These are phyloP conservation scores for Trypanosoma theileri DNA, from an alignment of 208 protist genomes.

Conservation along the genomic window DNA sequence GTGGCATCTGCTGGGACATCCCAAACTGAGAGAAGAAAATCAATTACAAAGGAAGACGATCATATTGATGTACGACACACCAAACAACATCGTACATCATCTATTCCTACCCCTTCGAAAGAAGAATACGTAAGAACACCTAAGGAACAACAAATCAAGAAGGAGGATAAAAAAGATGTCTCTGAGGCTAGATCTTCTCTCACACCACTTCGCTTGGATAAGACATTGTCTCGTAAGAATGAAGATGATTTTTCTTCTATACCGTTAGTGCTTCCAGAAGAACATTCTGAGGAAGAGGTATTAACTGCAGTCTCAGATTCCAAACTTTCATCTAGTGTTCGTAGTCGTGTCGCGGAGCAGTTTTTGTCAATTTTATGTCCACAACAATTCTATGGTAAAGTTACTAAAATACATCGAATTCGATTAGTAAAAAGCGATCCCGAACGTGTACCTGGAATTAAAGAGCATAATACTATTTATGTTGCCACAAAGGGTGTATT, in stretches of 20 bases:
- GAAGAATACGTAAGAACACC: slow-evolving; percentile 3
- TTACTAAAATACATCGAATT: slow-evolving; percentile 72
- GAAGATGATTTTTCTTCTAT: too few species aligned
- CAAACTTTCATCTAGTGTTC: slow-evolving; percentile 37
- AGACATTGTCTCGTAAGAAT: background rate
- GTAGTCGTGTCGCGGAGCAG: slow-evolving; percentile 62
- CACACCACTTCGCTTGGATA: slow-evolving; percentile 4
- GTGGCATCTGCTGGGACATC: background rate
- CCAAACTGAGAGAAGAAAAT: background rate
- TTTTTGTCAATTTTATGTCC: slow-evolving; percentile 80
- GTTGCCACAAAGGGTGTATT: slow-evolving; percentile 78
- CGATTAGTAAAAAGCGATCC: slow-evolving; percentile 48
- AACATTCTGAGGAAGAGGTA: background rate
- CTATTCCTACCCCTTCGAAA: background rate
- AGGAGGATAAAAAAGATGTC: background rate
- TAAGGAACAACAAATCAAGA: slow-evolving; percentile 1
- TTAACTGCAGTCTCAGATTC: background rate
- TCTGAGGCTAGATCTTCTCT: background rate
- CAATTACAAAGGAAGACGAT: background rate
- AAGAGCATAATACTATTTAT: slow-evolving; percentile 66
- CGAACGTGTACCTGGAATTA: slow-evolving; percentile 38
- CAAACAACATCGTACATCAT: background rate
- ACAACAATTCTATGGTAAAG: slow-evolving; percentile 87
- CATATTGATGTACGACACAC: background rate
- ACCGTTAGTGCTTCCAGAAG: background rate